Evolutionary conservation across 1,284 basidiomycete genomes (phyloP).

Genomic region (Leccinum huronense): DNA sequence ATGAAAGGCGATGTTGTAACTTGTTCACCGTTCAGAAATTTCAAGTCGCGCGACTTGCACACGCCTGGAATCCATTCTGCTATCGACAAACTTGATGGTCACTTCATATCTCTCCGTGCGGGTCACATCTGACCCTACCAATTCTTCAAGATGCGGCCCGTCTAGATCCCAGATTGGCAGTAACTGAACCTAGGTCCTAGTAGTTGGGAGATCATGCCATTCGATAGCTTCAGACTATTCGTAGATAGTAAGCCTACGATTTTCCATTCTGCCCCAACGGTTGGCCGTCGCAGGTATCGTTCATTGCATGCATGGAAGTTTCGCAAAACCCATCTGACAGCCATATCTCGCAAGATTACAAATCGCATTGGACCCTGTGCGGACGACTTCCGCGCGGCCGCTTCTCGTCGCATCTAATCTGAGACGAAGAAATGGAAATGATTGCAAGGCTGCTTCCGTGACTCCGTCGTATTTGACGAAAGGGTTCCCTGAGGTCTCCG

Average conservation of each 20-base stretch:
- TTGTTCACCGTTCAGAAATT: conserved; percentile 1
- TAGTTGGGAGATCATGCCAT: conserved; percentile 12
- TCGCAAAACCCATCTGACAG: conserved; percentile 6
- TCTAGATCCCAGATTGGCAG: neutral
- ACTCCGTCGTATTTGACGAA: neutral
- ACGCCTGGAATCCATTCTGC: conserved; percentile 24
- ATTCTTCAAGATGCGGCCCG: neutral
- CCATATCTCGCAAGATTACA: conserved; percentile 21
- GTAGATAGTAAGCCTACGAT: conserved; percentile 13
- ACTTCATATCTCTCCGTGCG: conserved; percentile 19
- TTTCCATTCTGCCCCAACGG: conserved; percentile 14
- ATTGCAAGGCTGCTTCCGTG: conserved; percentile 7
- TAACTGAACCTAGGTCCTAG: neutral
- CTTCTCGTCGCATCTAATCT: conserved; percentile 9
- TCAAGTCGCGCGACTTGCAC: conserved; percentile 11
- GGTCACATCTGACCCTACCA: conserved; percentile 20
- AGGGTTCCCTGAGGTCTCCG: neutral
- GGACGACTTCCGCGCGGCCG: conserved; percentile 21
- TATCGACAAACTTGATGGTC: neutral
- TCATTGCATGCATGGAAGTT: neutral
- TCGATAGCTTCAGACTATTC: conserved; percentile 11
- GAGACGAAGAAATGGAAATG: neutral
- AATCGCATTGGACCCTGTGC: conserved; percentile 24
- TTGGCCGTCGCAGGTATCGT: neutral
- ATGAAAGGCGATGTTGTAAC: conserved; percentile 13